phyloP scores from a whole-genome alignment of 176 grass and related monocot species.

The Guadua angustifolia region DNA sequence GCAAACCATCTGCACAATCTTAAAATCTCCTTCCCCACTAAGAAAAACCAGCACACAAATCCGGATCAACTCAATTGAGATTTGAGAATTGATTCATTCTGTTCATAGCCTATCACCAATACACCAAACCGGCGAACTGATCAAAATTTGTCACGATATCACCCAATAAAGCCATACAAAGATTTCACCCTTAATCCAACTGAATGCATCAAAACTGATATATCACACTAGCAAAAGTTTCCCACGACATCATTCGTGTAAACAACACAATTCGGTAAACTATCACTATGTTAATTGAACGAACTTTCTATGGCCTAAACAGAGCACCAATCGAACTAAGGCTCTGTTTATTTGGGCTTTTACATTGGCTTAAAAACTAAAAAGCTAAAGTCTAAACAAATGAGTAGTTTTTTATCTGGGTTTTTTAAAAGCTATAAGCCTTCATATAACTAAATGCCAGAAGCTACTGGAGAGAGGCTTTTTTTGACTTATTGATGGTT shows the following conservation, averaged over 20 bases:
- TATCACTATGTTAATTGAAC: not conserved
- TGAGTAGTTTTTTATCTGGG: too few relatives aligned
- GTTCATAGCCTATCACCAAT: not conserved
- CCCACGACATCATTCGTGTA: not conserved
- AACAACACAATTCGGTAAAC: not conserved
- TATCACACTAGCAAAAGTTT: not conserved
- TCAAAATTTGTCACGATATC: not conserved
- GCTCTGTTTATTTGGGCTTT: too few relatives aligned
- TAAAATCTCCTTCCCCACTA: not conserved
- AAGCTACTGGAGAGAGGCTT: too few relatives aligned
- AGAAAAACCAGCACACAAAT: not conserved
- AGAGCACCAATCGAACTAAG: not conserved
- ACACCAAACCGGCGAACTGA: not conserved
- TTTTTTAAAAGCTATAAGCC: too few relatives aligned
- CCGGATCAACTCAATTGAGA: not conserved
- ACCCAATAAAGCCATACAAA: not conserved
- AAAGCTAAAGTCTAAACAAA: too few relatives aligned
- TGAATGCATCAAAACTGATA: not conserved
- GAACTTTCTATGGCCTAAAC: not conserved
- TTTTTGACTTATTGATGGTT: too few relatives aligned
- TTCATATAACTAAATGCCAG: too few relatives aligned
- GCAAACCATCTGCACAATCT: not conserved
- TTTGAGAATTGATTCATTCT: not conserved
- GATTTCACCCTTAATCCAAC: not conserved
- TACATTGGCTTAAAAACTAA: too few relatives aligned